Evolutionary conservation across 169 alveolate species (phyloP), one percentile per base, ranked within the genome.

Genomic region (Hepatocystis sp.): DNA sequence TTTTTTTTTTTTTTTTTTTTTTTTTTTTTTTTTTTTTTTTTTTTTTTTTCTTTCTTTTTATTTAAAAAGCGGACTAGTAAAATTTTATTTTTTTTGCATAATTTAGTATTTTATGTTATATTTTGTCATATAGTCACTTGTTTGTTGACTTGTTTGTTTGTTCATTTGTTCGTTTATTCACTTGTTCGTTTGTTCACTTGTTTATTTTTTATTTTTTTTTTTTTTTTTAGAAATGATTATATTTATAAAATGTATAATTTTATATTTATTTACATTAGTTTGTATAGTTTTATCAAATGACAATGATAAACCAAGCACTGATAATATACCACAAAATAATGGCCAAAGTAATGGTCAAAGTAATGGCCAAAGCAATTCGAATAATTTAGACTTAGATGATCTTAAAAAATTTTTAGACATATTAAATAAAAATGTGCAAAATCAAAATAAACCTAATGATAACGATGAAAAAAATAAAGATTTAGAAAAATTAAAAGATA

Each of bases 191-290:
- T 36, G 4, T 4, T 21, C 5, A 52, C 15, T 52, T 52, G n/a
- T 21, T 52, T 52, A 23, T 52, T 11, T 34, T 34, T 56, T 7
- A 30, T 56, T 56, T 56, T 27, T 44, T 52, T 8, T 4, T 42
- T 40, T 27, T 56, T 68, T 68, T 46, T 7, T 68, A 68, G 63
- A 68, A 68, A 68, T 68, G 86, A 68, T 39, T 68, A 27, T 68
- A 19, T 68, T 68, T 40, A 68, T 30, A 34, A 68, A 64, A 68
- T 68, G 66, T 68, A 17, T 55, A 8, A 44, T 53, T 34, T 68
- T 68, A 47, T 68, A 58, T 68, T 68, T 63, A n/a, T 58, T 68
- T 49, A 44, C 28, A 13, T 40, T 56, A 55, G 61, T 68, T 55
- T 68, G 30, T 40, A 52, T 68, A 68, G 23, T 19, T 32, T 55